phyloP scores from a whole-genome alignment of 2,329 filamentous ascomycete genomes.

The Aspergillus sojae region DNA sequence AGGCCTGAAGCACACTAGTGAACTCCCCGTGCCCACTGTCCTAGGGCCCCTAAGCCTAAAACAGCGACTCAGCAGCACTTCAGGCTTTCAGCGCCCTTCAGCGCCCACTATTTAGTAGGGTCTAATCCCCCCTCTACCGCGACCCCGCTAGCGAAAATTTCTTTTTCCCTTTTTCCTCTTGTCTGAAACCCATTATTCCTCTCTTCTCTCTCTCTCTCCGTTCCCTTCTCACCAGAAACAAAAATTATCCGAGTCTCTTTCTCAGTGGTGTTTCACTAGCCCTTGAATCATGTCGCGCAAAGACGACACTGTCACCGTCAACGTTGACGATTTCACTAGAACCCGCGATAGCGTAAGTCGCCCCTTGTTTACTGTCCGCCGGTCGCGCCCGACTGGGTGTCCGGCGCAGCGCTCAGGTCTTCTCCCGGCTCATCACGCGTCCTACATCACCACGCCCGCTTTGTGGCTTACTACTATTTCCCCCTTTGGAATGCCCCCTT shows the following conservation, averaged over 20 bases:
- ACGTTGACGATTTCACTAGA: constrained; percentile 75
- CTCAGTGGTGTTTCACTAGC: constrained; percentile 49
- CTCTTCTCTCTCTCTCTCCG: constrained; percentile 17
- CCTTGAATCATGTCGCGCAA: constrained; percentile 53
- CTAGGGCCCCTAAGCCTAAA: constrained; percentile 22
- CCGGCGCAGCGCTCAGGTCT: constrained; percentile 1
- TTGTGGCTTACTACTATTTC: background rate
- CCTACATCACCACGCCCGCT: constrained; percentile 14
- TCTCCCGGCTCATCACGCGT: constrained; percentile 15
- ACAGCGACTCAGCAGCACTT: constrained; percentile 13
- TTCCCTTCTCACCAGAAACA: constrained; percentile 13
- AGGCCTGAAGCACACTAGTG: constrained; percentile 1
- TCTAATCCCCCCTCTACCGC: constrained; percentile 13
- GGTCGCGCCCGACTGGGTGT: constrained; percentile 7
- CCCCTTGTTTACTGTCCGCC: constrained; percentile 10
- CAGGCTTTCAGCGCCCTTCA: constrained; percentile 1
- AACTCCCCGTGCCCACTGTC: constrained; percentile 2
- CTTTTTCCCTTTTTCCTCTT: constrained; percentile 17
- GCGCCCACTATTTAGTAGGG: constrained; percentile 24
- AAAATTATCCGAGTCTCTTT: constrained; percentile 36
- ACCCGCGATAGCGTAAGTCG: constrained; percentile 78
- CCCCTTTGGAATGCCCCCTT: background rate
- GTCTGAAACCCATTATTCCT: constrained; percentile 17
- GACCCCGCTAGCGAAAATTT: constrained; percentile 27
- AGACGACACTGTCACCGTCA: constrained; percentile 45